These are phyloP conservation scores for Quercus glauca DNA, from an alignment of 306 rosid species.

Conservation along the genomic window DNA sequence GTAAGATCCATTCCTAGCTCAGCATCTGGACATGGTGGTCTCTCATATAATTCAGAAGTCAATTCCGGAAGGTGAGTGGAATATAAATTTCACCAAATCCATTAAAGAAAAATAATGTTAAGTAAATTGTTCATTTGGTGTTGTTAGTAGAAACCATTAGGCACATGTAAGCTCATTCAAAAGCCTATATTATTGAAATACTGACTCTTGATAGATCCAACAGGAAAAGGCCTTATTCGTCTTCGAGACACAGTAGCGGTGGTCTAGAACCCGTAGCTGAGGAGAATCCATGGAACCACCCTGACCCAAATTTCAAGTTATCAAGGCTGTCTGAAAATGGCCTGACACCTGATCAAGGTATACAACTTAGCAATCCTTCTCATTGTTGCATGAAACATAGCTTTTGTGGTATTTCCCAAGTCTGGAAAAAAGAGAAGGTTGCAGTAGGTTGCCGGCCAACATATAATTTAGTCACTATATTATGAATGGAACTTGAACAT, in stretches of 20 bases:
- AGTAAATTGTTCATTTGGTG: neutral
- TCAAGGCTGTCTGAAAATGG: slow-evolving; percentile 43
- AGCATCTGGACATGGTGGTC: slow-evolving; percentile 52
- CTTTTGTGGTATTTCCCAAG: neutral
- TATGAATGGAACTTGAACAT: neutral
- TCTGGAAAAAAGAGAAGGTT: no score
- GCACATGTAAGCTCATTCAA: slow-evolving; percentile 17
- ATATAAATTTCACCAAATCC: neutral
- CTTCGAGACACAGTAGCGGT: slow-evolving; percentile 54
- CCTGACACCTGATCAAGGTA: slow-evolving; percentile 66
- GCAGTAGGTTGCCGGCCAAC: no score
- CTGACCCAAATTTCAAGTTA: slow-evolving; percentile 49
- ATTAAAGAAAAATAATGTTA: neutral
- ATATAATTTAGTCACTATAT: no score
- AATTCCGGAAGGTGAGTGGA: slow-evolving; percentile 50
- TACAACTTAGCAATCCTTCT: slow-evolving; percentile 6
- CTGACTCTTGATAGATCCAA: slow-evolving; percentile 33
- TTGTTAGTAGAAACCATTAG: slow-evolving; percentile 5
- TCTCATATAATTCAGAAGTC: slow-evolving; percentile 37
- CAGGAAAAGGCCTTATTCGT: slow-evolving; percentile 50
- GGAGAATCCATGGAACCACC: slow-evolving; percentile 23
- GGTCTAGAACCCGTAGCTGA: slow-evolving; percentile 69
- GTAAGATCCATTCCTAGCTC: slow-evolving; percentile 46
- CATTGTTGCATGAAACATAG: neutral
- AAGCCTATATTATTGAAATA: slow-evolving; percentile 13